phyloP scores from a whole-genome alignment of 371 early-diverging fungal genomes.

The Mortierella sp. region DNA sequence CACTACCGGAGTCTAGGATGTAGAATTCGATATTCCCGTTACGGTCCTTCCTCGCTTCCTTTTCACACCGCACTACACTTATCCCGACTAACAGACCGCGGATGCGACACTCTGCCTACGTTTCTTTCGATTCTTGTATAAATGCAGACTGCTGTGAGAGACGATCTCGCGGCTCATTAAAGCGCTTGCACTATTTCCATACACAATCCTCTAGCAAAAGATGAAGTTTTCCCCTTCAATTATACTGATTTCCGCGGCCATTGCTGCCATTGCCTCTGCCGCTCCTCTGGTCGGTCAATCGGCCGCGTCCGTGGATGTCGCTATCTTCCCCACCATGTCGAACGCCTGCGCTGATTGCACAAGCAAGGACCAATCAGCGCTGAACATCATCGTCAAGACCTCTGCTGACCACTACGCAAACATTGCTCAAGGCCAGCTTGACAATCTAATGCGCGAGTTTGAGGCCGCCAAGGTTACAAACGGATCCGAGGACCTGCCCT shows the following conservation, averaged over 20 bases:
- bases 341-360: conserved; percentile 22
- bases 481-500: conserved; percentile 18
- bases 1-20: too few relatives aligned
- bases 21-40: too few relatives aligned
- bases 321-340: neutral
- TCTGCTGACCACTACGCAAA: conserved; percentile 29
- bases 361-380: conserved; percentile 3
- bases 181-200: too few relatives aligned
- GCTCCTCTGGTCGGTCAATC: neutral
- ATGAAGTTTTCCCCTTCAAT: neutral
- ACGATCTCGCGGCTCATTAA: too few relatives aligned
- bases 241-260: neutral
- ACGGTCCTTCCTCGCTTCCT: too few relatives aligned
- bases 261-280: neutral
- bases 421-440: conserved; percentile 23
- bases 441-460: conserved; percentile 25
- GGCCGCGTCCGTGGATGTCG: neutral
- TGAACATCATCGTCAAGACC: conserved; percentile 20
- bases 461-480: conserved; percentile 44
- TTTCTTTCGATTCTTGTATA: too few relatives aligned
- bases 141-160: too few relatives aligned
- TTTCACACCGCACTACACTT: too few relatives aligned
- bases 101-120: too few relatives aligned
- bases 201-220: too few relatives aligned
- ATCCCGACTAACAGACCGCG: too few relatives aligned